Conservation (phyloP, 2,329 filamentous ascomycete species). For the Biscogniauxia marginata region DNA sequence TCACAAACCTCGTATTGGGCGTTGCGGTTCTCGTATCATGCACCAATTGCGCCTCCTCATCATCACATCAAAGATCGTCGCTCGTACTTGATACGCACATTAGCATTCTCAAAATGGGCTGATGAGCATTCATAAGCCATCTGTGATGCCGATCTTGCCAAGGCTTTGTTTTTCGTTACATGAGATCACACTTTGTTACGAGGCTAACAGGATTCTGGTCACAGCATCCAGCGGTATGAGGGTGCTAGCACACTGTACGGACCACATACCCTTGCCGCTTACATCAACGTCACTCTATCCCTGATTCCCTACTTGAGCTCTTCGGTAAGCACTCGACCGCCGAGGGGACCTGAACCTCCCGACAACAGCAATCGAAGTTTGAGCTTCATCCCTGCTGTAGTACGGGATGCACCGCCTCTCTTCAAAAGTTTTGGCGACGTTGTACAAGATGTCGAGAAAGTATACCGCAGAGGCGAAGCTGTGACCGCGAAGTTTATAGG, state of each 20-base stretch:
- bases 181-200: neutral
- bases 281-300: constrained; percentile 75
- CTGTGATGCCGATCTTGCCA: neutral
- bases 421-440: constrained; percentile 71
- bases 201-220: constrained; percentile 28
- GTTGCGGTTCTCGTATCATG: constrained; percentile 1
- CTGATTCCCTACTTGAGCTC: constrained; percentile 66
- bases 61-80: neutral
- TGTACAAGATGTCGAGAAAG: constrained; percentile 47
- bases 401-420: constrained; percentile 66
- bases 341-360: constrained; percentile 62
- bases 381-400: constrained; percentile 75
- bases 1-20: neutral
- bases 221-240: constrained; percentile 79
- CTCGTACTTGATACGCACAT: neutral
- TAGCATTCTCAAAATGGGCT: neutral
- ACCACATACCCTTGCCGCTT: constrained; percentile 78
- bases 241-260: constrained; percentile 87
- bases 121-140: neutral
- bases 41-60: too few relatives aligned
- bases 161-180: neutral
- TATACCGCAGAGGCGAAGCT: constrained; percentile 56
- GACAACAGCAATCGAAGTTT: constrained; percentile 74
- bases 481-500: constrained; percentile 73
- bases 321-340: constrained; percentile 38